These are phyloP conservation scores for Tremella mesenterica DNA, from an alignment of 768 basidiomycete species.

Conservation along the genomic window DNA sequence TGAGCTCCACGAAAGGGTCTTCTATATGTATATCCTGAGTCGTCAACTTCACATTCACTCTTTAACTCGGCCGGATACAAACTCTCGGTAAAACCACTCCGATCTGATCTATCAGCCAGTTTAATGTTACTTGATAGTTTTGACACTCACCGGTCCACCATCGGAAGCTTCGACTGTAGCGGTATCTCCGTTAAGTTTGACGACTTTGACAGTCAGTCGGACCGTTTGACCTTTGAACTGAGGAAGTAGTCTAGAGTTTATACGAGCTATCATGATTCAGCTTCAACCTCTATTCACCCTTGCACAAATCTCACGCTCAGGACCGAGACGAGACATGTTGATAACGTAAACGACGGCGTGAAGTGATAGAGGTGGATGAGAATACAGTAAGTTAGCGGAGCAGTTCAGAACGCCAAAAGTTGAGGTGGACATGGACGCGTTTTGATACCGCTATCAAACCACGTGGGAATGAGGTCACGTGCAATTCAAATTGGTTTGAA, in stretches of 20 bases:
- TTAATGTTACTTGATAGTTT: not conserved
- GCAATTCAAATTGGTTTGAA: not conserved
- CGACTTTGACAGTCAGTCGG: conserved; percentile 56
- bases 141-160: conserved; percentile 51
- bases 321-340: conserved; percentile 26
- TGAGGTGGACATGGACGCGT: too few relatives aligned
- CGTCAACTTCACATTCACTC: not conserved
- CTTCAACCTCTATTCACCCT: not conserved
- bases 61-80: not conserved
- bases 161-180: conserved; percentile 61
- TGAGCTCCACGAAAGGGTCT: conserved; percentile 58
- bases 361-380: not conserved
- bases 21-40: conserved; percentile 32
- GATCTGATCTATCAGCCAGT: conserved; percentile 14
- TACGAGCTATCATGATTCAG: conserved; percentile 50
- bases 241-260: conserved; percentile 57
- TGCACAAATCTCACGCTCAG: conserved; percentile 26
- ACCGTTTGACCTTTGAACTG: conserved; percentile 54
- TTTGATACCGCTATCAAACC: not conserved
- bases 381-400: too few relatives aligned
- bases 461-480: not conserved
- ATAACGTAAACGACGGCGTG: not conserved
- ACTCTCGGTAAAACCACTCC: conserved; percentile 29
- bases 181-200: conserved; percentile 51
- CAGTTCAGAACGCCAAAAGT: too few relatives aligned